Evolutionary conservation across 2,329 filamentous ascomycete species (phyloP), one percentile per base, ranked within the genome.

Genomic region (Pseudocercospora vitis): DNA sequence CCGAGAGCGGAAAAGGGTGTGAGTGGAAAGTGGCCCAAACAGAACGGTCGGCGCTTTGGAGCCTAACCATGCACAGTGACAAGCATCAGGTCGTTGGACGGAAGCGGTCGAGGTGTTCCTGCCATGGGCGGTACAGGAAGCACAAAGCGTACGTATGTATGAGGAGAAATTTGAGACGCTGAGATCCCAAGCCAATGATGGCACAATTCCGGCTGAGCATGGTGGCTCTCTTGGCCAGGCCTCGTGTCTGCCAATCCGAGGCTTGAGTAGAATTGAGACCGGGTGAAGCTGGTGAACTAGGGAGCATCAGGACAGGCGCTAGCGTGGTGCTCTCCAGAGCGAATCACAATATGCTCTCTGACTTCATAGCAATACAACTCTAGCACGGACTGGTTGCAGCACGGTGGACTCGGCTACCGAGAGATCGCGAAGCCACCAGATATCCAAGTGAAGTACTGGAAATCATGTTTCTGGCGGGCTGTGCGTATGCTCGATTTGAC

Each of bases 271-370:
- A 23, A 21, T 21, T 42, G 18, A 24, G 19, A 42, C 37, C 19
- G 37, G 37, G 37, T 42, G 37, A 42, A 42, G 37, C 37, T 42
- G 37, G 37, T 40, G 37, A 19, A 40, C 37, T 19, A 12, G 37
- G 37, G 19, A 40, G 21, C 16, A 11, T 16, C 12, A 19, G 23
- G 9, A 9, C 37, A 9, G 11, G 16, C 19, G 16, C 37, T 40
- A 40, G 37, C 37, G 37, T 24, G 37, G 37, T 6, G 7, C 23
- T 19, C 16, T 6, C n/a, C n/a, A 11, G 18, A 23, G 19, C 37
- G 37, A 40, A 40, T 40, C 37, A 40, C 8, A 12, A 35, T 35
- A 14, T 35, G 2, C 2, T 4, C 32, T 3, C 9, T 12, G 32
- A 12, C 18, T 16, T 35, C n/a, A 4, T 16, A 35, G n/a, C n/a